These are phyloP conservation scores for Stemphylium beticola DNA, from an alignment of 2,329 filamentous ascomycete genomes.

Conservation along the genomic window DNA sequence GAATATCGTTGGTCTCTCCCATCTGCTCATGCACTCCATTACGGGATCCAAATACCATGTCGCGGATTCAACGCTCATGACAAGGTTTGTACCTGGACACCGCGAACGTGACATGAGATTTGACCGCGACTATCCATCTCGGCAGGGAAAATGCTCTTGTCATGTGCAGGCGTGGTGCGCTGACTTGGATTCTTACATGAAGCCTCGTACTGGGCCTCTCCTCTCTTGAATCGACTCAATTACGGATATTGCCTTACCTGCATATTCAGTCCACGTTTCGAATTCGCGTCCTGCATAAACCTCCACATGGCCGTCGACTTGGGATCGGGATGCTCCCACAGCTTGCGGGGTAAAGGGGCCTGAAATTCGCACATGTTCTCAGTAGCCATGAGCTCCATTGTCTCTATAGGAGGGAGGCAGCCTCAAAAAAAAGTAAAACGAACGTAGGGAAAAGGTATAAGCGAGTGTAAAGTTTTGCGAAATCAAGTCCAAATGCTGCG, in stretches of 20 bases:
- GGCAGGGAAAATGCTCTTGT: no score
- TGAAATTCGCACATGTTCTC: constrained; percentile 10
- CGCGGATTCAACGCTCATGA: no score
- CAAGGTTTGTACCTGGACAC: no score
- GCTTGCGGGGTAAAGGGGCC: constrained; percentile 47
- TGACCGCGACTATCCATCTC: not conserved
- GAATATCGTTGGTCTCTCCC: not conserved
- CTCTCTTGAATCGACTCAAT: not conserved
- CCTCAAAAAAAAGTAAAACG: not conserved
- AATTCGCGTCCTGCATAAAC: constrained; percentile 65
- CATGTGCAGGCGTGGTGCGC: no score
- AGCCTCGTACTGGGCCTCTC: no score
- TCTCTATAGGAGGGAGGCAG: not conserved
- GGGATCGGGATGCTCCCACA: constrained; percentile 56
- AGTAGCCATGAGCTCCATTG: not conserved
- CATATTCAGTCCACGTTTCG: constrained; percentile 62
- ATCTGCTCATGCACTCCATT: not conserved
- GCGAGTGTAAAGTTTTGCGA: not conserved
- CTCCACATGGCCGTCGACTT: constrained; percentile 53
- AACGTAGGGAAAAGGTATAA: not conserved
- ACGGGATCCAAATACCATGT: no score
- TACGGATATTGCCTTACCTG: constrained; percentile 53
- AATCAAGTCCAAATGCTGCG: not conserved
- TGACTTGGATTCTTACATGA: no score
- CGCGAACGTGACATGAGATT: no score